phyloP scores from a whole-genome alignment of 2,329 filamentous ascomycete genomes.

The Paradendryphiella salina region DNA sequence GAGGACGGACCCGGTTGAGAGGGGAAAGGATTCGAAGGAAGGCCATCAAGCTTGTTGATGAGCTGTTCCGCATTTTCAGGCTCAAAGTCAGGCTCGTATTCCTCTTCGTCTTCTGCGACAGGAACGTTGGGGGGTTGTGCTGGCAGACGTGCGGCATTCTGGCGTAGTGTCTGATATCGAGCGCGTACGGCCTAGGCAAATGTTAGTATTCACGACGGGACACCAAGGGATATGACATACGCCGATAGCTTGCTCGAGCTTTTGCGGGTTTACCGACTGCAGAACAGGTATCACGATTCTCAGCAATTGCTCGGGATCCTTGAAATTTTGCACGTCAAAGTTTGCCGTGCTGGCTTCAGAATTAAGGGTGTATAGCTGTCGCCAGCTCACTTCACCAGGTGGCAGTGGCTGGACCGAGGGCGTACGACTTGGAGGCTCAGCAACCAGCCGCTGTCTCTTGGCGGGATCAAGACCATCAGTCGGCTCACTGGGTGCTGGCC shows the following conservation, averaged over 20 bases:
- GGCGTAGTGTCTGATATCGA: conserved; percentile 48
- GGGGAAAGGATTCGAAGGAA: conserved; percentile 61
- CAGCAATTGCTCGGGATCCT: conserved; percentile 69
- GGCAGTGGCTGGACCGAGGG: conserved; percentile 69
- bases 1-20: conserved; percentile 43
- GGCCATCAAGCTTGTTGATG: conserved; percentile 73
- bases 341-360: conserved; percentile 71
- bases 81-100: conserved; percentile 88
- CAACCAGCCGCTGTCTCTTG: conserved; percentile 77
- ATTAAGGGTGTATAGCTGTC: conserved; percentile 85
- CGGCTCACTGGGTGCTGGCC: conserved; percentile 70
- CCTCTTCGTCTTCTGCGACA: conserved; percentile 76
- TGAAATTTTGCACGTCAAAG: conserved; percentile 83
- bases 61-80: conserved; percentile 78
- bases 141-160: conserved; percentile 29
- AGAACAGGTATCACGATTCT: conserved; percentile 82
- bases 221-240: conserved; percentile 51
- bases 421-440: conserved; percentile 49
- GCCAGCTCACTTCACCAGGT: conserved; percentile 74
- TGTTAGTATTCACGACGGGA: conserved; percentile 20
- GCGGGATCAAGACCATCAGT: conserved; percentile 71
- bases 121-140: conserved; percentile 35
- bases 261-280: conserved; percentile 67
- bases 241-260: conserved; percentile 73
- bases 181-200: conserved; percentile 45